Base-by-base conservation (phyloP, 164 flowering plant genomes). In the Stephania japonica region DNA sequence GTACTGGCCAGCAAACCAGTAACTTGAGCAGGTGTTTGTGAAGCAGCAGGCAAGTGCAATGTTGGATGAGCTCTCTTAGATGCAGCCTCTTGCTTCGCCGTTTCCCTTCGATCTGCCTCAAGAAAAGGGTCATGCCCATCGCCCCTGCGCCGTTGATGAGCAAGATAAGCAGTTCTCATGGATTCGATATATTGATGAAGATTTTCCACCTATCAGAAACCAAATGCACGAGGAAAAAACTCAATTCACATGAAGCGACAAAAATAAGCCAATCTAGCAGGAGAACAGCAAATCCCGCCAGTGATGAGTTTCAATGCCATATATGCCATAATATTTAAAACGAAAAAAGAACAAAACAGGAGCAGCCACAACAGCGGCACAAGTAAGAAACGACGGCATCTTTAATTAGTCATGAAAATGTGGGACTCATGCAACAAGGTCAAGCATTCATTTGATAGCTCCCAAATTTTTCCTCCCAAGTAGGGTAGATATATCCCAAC, bases 101-200 rank as follows among this genome's bases (percentile, higher is more conserved):
- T 87, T 84, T 90, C 94, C 41, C 99, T 83, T 32, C 95, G 78
- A 81, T 96, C 98, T 65, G 98, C 99, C 83, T 91, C 99, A 62
- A 96, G 91, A 84, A 96, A 96, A 10, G 99, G 99, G 82, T 96
- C 88, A 72, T 84, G 86, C 19, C 73, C 90, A 74, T 91, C 94
- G 12, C 99, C 98, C 44, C 88, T 81, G 13, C 87, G 95, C 14
- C 97, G 94, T 77, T 93, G 98, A 67, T 93, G 97, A 75, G 87
- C 89, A 75, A 96, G 94, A 80, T 96, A 96, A 41, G 97, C 95
- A n/a, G 85, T 73, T 84, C 84, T 91, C 98, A 93, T 91, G 12
- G 99, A 93, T 82, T 90, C 98, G 75, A 92, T 88, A 78, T 86
- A 86, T 78, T 96, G 97, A 79, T 93, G 99, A 83, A 91, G 93